Conservation (phyloP, 106 monocot species). For the Acorus gramineus region DNA sequence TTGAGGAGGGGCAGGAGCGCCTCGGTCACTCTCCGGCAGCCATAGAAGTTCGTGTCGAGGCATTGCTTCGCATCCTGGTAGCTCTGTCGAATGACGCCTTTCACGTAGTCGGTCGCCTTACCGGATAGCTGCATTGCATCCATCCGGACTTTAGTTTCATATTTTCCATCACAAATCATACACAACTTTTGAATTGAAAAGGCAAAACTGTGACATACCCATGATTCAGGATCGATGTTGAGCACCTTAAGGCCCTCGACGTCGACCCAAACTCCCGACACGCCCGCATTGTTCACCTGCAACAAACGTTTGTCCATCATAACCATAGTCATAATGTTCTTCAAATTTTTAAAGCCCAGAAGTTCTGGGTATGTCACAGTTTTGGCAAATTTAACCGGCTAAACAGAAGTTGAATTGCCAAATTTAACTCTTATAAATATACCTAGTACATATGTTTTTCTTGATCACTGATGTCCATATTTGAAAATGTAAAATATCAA, state of each 20-base stretch:
- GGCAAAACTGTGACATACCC: constrained; percentile 15
- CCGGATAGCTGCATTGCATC: constrained; percentile 38
- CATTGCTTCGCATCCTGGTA: constrained; percentile 38
- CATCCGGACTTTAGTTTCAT: too few species aligned
- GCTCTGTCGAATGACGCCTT: constrained; percentile 32
- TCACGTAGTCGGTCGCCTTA: constrained; percentile 29
- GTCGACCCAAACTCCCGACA: constrained; percentile 28
- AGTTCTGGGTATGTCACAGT: too few species aligned
- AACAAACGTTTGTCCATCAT: not conserved
- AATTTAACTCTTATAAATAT: too few species aligned
- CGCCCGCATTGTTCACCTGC: constrained; percentile 57
- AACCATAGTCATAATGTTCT: too few species aligned
- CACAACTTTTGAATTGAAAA: too few species aligned
- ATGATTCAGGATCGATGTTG: constrained; percentile 34
- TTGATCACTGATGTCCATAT: too few species aligned
- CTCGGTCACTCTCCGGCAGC: constrained; percentile 58
- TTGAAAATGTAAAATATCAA: too few species aligned
- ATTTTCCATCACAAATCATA: too few species aligned
- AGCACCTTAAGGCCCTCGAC: constrained; percentile 35
- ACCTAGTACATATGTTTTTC: too few species aligned
- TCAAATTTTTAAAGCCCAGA: too few species aligned
- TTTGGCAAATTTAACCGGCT: too few species aligned
- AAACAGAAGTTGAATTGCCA: too few species aligned
- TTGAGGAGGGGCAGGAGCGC: constrained; percentile 65
- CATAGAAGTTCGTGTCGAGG: constrained; percentile 60